A percentile compares a stretch with the other conserved stretches of the same genome.
These are phyloP conservation scores for Erythrobasidium hasegawianum DNA, from an alignment of 1,284 basidiomycete species.

Conservation along the genomic window DNA sequence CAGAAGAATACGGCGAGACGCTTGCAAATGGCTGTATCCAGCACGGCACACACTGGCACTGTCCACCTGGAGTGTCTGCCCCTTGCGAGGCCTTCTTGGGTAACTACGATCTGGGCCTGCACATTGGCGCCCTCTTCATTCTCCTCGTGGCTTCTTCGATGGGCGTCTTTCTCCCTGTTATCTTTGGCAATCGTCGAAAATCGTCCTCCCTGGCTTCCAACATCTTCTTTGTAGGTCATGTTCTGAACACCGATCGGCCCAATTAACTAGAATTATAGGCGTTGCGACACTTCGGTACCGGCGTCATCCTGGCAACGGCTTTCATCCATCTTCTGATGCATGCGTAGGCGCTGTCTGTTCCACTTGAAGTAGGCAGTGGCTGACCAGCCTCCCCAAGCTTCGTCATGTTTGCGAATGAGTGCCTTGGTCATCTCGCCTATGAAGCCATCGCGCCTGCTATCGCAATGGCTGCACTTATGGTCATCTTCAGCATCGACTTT, in stretches of 20 bases:
- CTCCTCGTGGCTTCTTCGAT: conserved; percentile 31
- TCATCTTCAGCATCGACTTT: conserved; percentile 50
- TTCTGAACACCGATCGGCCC: too few species aligned
- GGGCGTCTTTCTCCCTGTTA: conserved; percentile 13
- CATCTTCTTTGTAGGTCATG: too few species aligned
- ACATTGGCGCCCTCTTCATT: conserved; percentile 52
- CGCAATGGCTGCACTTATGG: conserved; percentile 46
- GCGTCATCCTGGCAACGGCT: conserved; percentile 53
- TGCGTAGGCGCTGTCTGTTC: conserved; percentile 49
- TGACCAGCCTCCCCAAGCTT: conserved; percentile 16
- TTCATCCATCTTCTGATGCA: conserved; percentile 53
- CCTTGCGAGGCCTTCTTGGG: conserved; percentile 33
- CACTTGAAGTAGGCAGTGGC: too few species aligned
- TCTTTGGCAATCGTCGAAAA: background rate
- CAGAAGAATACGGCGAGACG: conserved; percentile 9
- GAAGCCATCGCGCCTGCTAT: conserved; percentile 52
- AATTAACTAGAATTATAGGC: background rate
- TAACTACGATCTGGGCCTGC: conserved; percentile 50
- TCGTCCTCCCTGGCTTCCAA: too few species aligned
- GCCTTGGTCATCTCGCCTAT: conserved; percentile 51
- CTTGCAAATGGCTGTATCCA: conserved; percentile 25
- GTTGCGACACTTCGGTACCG: conserved; percentile 44
- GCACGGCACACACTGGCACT: conserved; percentile 34
- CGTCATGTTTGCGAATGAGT: conserved; percentile 45
- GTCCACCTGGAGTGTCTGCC: conserved; percentile 20